Evolutionary conservation across 1,284 basidiomycete genomes (phyloP).

Genomic region (Naganishia sp.): DNA sequence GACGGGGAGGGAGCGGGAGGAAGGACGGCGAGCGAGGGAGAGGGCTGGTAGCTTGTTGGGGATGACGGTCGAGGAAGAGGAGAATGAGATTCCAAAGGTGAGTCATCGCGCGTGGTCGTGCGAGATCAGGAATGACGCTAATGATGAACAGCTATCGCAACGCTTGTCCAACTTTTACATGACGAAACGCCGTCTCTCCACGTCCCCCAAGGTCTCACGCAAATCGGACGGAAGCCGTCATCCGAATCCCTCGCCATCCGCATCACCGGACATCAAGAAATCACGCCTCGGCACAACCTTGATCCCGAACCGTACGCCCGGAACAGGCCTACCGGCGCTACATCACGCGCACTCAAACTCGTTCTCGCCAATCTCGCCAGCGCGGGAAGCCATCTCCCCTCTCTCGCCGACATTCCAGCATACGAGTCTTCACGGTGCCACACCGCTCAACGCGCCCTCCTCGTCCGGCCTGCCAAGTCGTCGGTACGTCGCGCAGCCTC

Average conservation of each 20-base stretch:
- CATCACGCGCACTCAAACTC: neutral
- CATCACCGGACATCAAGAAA: constrained; percentile 22
- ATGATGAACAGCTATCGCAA: constrained; percentile 25
- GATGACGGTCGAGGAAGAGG: constrained; percentile 1
- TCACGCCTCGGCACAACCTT: neutral
- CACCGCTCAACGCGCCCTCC: neutral
- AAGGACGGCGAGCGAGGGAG: neutral
- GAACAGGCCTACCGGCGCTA: too few species aligned
- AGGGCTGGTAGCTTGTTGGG: neutral
- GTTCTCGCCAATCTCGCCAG: neutral
- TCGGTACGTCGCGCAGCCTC: constrained; percentile 15
- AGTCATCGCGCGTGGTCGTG: too few species aligned
- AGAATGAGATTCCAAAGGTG: constrained; percentile 19
- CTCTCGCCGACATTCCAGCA: constrained; percentile 8
- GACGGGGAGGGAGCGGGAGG: constrained; percentile 2
- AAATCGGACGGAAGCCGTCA: neutral
- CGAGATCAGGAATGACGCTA: too few species aligned
- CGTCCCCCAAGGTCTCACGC: constrained; percentile 2
- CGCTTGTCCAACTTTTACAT: constrained; percentile 11
- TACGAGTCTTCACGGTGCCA: neutral
- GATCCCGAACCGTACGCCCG: neutral
- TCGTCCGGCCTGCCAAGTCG: constrained; percentile 18
- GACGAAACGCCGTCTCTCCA: constrained; percentile 11
- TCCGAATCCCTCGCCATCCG: neutral
- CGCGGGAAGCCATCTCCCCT: neutral